A percentile compares a stretch with the other conserved stretches of the same genome.
These are phyloP conservation scores for Rubroshorea leprosula DNA, from an alignment of 345 rosid species.

Conservation along the genomic window DNA sequence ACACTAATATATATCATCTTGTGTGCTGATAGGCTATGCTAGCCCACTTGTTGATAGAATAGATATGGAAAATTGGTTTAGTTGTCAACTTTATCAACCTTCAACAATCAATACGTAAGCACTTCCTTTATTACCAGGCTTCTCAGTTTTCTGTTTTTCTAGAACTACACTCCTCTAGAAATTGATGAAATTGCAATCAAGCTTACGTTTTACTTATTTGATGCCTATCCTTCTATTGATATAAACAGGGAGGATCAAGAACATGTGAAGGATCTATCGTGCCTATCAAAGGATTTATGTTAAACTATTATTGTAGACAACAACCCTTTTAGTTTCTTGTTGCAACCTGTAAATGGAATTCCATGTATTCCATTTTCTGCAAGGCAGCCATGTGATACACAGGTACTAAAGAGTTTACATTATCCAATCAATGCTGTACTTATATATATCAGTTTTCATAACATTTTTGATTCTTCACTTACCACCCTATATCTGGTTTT, in stretches of 20 bases:
- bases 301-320: conserved; percentile 48
- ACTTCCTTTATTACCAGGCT: too few species aligned
- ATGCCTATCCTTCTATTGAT: too few species aligned
- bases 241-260: conserved; percentile 47
- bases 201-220: too few species aligned
- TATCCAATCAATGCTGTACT: neutral
- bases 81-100: conserved; percentile 82
- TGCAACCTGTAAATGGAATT: too few species aligned
- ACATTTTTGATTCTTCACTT: too few species aligned
- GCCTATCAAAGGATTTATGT: conserved; percentile 38
- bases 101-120: conserved; percentile 93
- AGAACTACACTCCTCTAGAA: too few species aligned
- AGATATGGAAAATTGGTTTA: conserved; percentile 60
- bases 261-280: conserved; percentile 54
- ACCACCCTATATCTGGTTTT: too few species aligned
- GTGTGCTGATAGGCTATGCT: conserved; percentile 84
- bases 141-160: too few species aligned
- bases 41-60: conserved; percentile 88
- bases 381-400: conserved; percentile 9
- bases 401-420: neutral
- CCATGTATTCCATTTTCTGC: conserved; percentile 52
- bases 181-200: too few species aligned
- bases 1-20: conserved; percentile 12
- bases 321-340: too few species aligned
- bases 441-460: too few species aligned